phyloP scores from a whole-genome alignment of 2,329 filamentous ascomycete species.

The Curvularia sp. region DNA sequence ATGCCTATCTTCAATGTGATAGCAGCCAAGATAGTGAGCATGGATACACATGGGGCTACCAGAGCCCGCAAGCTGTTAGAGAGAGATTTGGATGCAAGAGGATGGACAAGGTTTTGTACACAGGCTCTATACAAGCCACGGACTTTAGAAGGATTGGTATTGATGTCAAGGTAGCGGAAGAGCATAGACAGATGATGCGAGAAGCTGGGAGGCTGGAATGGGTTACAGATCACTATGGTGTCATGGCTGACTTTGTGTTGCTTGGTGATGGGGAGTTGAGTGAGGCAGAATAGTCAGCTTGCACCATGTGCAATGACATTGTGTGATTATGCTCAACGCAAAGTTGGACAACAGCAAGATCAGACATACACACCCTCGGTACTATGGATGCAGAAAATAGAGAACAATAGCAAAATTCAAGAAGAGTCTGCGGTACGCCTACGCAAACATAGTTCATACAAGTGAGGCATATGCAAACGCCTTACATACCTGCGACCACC shows the following conservation, averaged over 20 bases:
- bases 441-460: background rate
- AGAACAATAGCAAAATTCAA: background rate
- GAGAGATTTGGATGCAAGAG: slow-evolving; percentile 59
- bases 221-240: slow-evolving; percentile 61
- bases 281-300: background rate
- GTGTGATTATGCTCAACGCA: too few species aligned
- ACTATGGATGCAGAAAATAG: background rate
- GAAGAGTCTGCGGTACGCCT: background rate
- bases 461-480: background rate
- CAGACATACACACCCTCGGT: too few species aligned
- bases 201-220: slow-evolving; percentile 53
- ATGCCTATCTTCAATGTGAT: slow-evolving; percentile 62
- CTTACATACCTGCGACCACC: background rate
- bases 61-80: slow-evolving; percentile 53
- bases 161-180: slow-evolving; percentile 55
- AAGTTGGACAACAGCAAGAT: background rate
- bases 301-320: background rate
- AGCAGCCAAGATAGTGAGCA: slow-evolving; percentile 60
- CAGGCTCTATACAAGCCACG: slow-evolving; percentile 46
- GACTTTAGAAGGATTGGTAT: slow-evolving; percentile 59
- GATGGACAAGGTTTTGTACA: slow-evolving; percentile 64
- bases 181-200: slow-evolving; percentile 36
- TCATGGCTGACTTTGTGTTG: slow-evolving; percentile 46
- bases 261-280: slow-evolving; percentile 15
- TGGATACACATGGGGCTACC: slow-evolving; percentile 67